Evolutionary conservation across 371 early-diverging fungal species (phyloP), one percentile per base, ranked within the genome.

Genomic region (Blakeslea trispora): DNA sequence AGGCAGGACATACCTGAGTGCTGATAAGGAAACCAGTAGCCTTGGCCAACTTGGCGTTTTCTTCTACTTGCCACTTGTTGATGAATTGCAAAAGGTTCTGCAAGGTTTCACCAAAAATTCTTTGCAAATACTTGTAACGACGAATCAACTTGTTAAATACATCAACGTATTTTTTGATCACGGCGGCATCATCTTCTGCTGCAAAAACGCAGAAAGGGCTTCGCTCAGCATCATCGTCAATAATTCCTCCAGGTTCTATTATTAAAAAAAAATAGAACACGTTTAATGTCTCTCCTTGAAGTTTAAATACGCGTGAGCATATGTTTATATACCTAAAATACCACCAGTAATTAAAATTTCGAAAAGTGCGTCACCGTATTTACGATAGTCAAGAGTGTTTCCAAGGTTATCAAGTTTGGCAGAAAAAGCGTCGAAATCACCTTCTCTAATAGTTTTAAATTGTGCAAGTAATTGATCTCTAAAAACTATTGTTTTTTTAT

Each of bases 321-420:
- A 5, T 28, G 3, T 28, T 28, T 28, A 5, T 42, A 64, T 81
- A 90, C 92, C 91, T 61, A 91, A 75, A 54, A 95, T 84, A 61
- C 94, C 94, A 54, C 96, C 96, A 55, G 89, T 86, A 62, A 95
- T 85, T 66, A 95, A 77, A 50, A 94, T 75, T 81, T 96, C 96
- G 74, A 94, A 96, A 59, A 96, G 84, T 32, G 91, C 80, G 64
- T 96, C 96, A 58, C 88, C 92, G 90, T 96, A 96, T 68, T 91
- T 89, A 71, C 91, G 90, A 81, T 91, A 93, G 64, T 95, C 95
- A 64, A 95, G 87, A 62, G 90, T 91, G 61, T 90, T 90, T 55
- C 90, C 93, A 50, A 88, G 87, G 31, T 69, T 67, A 76, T 96
- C 96, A 61, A 96, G 85, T 61, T 83, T 81, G 64, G 75, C 55